A percentile compares a stretch with the other conserved stretches of the same genome.
These are phyloP conservation scores for Perkinsus olseni DNA, from an alignment of 169 alveolate species.

Conservation along the genomic window DNA sequence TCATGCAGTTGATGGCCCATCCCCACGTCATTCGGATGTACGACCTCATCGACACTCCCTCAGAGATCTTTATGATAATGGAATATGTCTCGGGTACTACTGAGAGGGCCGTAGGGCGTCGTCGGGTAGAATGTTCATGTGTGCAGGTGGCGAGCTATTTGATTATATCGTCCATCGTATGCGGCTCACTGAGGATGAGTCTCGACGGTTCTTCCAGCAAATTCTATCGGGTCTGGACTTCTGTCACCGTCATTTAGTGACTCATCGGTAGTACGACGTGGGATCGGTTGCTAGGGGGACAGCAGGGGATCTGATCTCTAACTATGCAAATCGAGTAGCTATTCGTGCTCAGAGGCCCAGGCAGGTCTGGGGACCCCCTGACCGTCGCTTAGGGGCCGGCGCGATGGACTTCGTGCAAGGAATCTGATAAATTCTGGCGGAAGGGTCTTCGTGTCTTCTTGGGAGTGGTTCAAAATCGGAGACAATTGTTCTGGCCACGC, in stretches of 20 bases:
- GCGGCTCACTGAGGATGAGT: conserved; percentile 46
- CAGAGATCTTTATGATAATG: conserved; percentile 51
- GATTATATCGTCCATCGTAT: conserved; percentile 56
- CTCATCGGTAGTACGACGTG: conserved; percentile 42
- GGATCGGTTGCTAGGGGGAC: no score
- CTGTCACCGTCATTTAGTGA: conserved; percentile 60
- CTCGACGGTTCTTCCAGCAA: conserved; percentile 79
- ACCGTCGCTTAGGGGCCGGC: no score
- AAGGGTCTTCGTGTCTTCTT: no score
- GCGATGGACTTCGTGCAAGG: no score
- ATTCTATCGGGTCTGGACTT: conserved; percentile 81
- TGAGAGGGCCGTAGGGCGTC: not conserved
- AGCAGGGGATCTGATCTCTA: no score
- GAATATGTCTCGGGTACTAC: conserved; percentile 41
- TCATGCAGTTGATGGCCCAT: conserved; percentile 56
- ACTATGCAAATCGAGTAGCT: no score
- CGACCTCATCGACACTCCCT: conserved; percentile 54
- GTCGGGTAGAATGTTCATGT: not conserved
- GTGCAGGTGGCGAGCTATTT: conserved; percentile 58
- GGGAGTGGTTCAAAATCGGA: no score
- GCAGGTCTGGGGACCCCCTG: no score
- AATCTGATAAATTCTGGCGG: no score
- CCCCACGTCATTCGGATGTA: conserved; percentile 67
- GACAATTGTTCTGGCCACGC: no score
- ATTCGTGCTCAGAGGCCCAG: no score